These are phyloP conservation scores for Dryas drummondii DNA, from an alignment of 306 rosid genomes.

Conservation along the genomic window DNA sequence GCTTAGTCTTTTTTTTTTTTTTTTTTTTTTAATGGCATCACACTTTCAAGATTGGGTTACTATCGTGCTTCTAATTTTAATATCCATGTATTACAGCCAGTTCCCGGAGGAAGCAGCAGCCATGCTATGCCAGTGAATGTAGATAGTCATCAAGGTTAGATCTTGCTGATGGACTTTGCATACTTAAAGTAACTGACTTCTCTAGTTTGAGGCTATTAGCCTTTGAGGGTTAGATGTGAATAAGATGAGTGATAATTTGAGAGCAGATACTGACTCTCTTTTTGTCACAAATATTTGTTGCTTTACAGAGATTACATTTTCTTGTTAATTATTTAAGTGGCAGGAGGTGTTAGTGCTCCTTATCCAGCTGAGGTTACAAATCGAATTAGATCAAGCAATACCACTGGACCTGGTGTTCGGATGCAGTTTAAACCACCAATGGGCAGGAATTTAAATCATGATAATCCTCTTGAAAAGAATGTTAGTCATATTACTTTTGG, in stretches of 20 bases:
- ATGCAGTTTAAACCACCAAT: conserved; percentile 72
- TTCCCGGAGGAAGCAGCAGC: conserved; percentile 58
- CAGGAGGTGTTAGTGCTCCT: conserved; percentile 39
- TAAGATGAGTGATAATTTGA: not conserved
- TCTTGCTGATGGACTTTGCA: conserved; percentile 14
- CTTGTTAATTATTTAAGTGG: conserved; percentile 18
- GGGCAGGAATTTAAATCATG: conserved; percentile 50
- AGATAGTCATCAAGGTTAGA: conserved; percentile 66
- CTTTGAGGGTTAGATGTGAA: not conserved
- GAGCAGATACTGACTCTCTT: not conserved
- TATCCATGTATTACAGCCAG: conserved; percentile 45
- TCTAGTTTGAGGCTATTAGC: not conserved
- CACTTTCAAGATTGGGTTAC: conserved; percentile 19
- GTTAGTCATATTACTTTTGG: conserved; percentile 40
- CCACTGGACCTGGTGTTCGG: conserved; percentile 57
- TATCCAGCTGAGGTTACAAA: conserved; percentile 56
- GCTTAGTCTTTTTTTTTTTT: not conserved
- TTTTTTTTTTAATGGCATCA: not conserved
- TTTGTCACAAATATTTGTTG: conserved; percentile 8
- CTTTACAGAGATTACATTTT: not conserved
- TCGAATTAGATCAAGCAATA: conserved; percentile 53
- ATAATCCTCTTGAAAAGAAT: conserved; percentile 63
- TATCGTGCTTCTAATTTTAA: conserved; percentile 30
- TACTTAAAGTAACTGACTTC: not conserved
- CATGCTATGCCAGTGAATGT: conserved; percentile 50